Evolutionary conservation across 2,329 filamentous ascomycete genomes (phyloP).

Genomic region (Fusarium ramigenum): DNA sequence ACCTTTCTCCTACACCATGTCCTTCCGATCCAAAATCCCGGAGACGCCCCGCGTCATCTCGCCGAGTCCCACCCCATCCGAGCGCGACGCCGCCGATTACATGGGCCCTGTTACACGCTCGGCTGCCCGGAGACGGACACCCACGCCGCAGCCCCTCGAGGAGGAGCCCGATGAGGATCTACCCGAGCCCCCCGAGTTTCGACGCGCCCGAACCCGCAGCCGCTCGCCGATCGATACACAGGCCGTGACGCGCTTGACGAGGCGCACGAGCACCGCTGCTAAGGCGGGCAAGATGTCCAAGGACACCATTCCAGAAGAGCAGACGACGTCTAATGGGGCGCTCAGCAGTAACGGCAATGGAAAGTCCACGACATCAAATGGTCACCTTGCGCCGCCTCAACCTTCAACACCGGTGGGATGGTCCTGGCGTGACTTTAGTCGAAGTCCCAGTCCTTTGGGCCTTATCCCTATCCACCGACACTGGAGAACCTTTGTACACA

Average conservation of each 20-base stretch:
- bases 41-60: slow-evolving; percentile 88
- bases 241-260: slow-evolving; percentile 63
- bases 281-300: slow-evolving; percentile 42
- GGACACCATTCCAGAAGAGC: slow-evolving; percentile 32
- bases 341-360: slow-evolving; percentile 48
- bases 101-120: slow-evolving; percentile 82
- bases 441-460: slow-evolving; percentile 91
- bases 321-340: slow-evolving; percentile 45
- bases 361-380: slow-evolving; percentile 57
- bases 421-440: slow-evolving; percentile 87
- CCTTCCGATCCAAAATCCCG: slow-evolving; percentile 68
- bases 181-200: slow-evolving; percentile 57
- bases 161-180: slow-evolving; percentile 65
- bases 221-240: slow-evolving; percentile 70
- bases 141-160: slow-evolving; percentile 67
- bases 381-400: slow-evolving; percentile 75
- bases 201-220: slow-evolving; percentile 74
- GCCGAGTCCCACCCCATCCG: slow-evolving; percentile 75
- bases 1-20: slow-evolving; percentile 66
- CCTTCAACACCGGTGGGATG: slow-evolving; percentile 68
- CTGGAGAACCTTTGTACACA: slow-evolving; percentile 92
- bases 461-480: slow-evolving; percentile 94
- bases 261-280: slow-evolving; percentile 53
- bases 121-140: slow-evolving; percentile 66
- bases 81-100: slow-evolving; percentile 56